These are phyloP conservation scores for Nepenthes mirabilis DNA, from an alignment of 148 eudicot species.

Conservation along the genomic window DNA sequence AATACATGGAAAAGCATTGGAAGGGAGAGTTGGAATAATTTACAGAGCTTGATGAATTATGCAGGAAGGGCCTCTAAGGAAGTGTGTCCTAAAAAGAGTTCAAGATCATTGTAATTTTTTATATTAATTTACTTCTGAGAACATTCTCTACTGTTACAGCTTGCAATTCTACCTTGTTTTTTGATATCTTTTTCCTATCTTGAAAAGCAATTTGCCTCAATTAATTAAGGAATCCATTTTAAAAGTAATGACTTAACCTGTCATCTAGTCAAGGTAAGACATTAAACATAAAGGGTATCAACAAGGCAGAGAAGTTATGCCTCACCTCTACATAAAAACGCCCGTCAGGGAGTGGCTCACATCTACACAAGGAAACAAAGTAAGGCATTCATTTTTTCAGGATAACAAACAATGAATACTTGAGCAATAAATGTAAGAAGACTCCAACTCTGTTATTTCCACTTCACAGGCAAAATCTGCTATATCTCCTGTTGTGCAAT, in stretches of 20 bases:
- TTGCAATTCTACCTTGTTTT: no score
- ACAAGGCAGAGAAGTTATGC: not conserved
- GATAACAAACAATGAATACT: not conserved
- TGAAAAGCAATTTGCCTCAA: no score
- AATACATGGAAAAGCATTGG: no score
- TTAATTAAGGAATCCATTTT: not conserved
- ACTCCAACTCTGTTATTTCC: constrained; percentile 83
- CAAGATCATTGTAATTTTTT: no score
- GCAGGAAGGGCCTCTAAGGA: no score
- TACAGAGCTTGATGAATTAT: no score
- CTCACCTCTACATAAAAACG: constrained; percentile 93
- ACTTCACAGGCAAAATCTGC: constrained; percentile 96
- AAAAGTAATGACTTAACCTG: not conserved
- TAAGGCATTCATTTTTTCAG: not conserved
- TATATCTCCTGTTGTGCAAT: constrained; percentile 60
- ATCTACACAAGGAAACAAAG: constrained; percentile 31
- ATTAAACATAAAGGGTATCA: not conserved
- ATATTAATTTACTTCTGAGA: no score
- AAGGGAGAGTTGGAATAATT: no score
- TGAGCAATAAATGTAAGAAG: constrained; percentile 2
- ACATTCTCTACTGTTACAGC: no score
- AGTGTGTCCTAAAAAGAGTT: no score
- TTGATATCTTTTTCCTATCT: no score
- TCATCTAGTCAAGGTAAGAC: not conserved
- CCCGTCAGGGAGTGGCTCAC: constrained; percentile 98